Conservation (phyloP, 768 basidiomycete genomes). For the Daedalea quercina region DNA sequence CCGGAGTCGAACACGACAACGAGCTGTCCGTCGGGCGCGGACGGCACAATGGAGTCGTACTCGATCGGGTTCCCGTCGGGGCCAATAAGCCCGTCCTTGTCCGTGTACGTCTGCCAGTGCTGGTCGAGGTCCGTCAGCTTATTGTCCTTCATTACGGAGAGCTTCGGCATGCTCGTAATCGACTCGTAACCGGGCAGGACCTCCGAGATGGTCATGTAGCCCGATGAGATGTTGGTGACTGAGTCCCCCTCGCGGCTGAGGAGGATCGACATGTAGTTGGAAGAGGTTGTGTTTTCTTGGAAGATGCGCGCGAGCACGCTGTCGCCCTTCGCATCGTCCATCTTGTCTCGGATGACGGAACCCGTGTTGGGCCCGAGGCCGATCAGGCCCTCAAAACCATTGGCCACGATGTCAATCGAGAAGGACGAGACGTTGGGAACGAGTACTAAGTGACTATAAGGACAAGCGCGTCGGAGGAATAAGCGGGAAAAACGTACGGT, state of each 20-base stretch:
- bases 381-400: slow-evolving; percentile 66
- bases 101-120: slow-evolving; percentile 75
- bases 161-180: slow-evolving; percentile 54
- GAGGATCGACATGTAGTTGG: slow-evolving; percentile 64
- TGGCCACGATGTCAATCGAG: slow-evolving; percentile 48
- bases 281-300: slow-evolving; percentile 42
- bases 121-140: slow-evolving; percentile 58
- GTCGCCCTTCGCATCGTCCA: slow-evolving; percentile 45
- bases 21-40: slow-evolving; percentile 54
- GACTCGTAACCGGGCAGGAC: slow-evolving; percentile 54
- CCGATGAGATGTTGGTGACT: slow-evolving; percentile 39
- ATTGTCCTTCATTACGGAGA: slow-evolving; percentile 61
- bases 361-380: slow-evolving; percentile 76
- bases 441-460: slow-evolving; percentile 37
- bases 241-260: slow-evolving; percentile 57
- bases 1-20: slow-evolving; percentile 75
- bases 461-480: not conserved
- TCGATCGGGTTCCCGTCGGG: slow-evolving; percentile 64
- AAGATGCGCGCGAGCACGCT: slow-evolving; percentile 63
- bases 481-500: slow-evolving; percentile 36
- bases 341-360: slow-evolving; percentile 53
- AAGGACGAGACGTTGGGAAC: slow-evolving; percentile 60
- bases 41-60: slow-evolving; percentile 60
- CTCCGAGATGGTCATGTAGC: slow-evolving; percentile 68
- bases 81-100: slow-evolving; percentile 65